Evolutionary conservation across 495 filamentous ascomycete species (phyloP).

Genomic region (Hypoxylon intermedium): DNA sequence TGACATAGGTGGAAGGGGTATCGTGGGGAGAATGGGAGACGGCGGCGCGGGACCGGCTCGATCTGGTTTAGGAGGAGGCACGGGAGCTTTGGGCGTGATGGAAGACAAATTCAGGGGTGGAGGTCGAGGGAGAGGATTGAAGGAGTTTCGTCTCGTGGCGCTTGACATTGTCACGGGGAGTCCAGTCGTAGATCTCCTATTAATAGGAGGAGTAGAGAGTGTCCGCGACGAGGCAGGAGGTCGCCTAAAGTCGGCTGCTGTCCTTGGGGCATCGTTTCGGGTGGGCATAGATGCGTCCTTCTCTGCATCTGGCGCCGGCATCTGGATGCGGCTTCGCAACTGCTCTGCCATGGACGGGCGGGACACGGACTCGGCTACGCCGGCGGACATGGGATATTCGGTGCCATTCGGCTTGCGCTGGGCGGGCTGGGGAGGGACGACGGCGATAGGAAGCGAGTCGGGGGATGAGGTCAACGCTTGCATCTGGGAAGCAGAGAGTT

Average conservation of each 20-base stretch:
- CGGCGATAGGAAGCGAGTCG: constrained; percentile 55
- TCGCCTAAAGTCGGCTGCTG: constrained; percentile 42
- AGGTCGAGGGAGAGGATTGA: constrained; percentile 42
- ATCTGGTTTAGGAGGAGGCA: constrained; percentile 30
- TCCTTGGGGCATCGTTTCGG: constrained; percentile 21
- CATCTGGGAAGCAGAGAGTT: constrained; percentile 64
- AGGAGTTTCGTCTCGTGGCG: constrained; percentile 43
- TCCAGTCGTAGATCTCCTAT: constrained; percentile 44
- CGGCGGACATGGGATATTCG: constrained; percentile 47
- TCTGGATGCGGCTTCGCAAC: constrained; percentile 24
- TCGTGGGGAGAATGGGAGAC: constrained; percentile 71
- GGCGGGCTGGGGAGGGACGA: constrained; percentile 34
- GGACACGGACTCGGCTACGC: constrained; percentile 42
- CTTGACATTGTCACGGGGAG: constrained; percentile 31
- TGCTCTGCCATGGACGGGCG: constrained; percentile 44
- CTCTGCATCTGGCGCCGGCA: not conserved
- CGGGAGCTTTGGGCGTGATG: constrained; percentile 17
- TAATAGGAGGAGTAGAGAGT: constrained; percentile 54
- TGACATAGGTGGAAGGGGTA: constrained; percentile 84
- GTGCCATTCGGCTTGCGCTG: constrained; percentile 40
- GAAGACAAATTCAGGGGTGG: constrained; percentile 39
- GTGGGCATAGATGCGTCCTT: constrained; percentile 1
- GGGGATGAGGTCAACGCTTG: constrained; percentile 61
- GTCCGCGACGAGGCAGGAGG: constrained; percentile 44
- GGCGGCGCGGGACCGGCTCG: constrained; percentile 50